Evolutionary conservation across 2,329 filamentous ascomycete genomes (phyloP).

Genomic region (Didymella segeticola): DNA sequence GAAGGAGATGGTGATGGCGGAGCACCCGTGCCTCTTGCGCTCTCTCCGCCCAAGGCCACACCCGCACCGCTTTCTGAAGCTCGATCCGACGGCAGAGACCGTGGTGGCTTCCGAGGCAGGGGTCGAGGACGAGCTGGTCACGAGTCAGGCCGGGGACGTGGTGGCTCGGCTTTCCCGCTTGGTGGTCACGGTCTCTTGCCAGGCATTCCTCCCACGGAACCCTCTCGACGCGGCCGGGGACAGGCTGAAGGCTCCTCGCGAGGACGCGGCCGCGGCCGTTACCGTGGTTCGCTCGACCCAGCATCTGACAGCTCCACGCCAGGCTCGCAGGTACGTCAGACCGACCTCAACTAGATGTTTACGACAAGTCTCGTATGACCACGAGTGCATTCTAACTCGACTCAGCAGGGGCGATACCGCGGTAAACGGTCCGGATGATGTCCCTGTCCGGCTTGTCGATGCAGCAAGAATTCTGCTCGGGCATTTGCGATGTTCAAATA

Average conservation of each 20-base stretch:
- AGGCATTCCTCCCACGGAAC: too few relatives aligned
- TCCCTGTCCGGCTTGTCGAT: neutral
- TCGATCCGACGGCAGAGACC: neutral
- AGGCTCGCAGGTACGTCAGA: constrained; percentile 1
- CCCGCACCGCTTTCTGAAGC: constrained; percentile 6
- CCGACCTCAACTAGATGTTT: neutral
- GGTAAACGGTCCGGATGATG: neutral
- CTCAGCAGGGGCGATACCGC: neutral
- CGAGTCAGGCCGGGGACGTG: constrained; percentile 6
- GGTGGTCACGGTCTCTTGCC: too few relatives aligned
- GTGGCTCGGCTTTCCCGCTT: too few relatives aligned
- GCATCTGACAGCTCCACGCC: neutral
- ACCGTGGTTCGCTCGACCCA: constrained; percentile 2
- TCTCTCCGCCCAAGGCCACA: neutral
- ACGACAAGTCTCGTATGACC: neutral
- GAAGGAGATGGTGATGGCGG: constrained; percentile 48
- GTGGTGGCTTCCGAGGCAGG: constrained; percentile 3
- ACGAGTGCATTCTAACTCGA: neutral
- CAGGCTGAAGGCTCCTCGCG: neutral
- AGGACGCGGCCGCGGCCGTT: constrained; percentile 1
- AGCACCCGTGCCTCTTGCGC: constrained; percentile 29
- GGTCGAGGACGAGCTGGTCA: too few relatives aligned
- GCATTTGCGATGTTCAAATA: constrained; percentile 6
- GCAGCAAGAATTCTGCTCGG: constrained; percentile 9
- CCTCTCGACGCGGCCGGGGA: neutral